Evolutionary conservation across 2,329 filamentous ascomycete species (phyloP), one percentile per base, ranked within the genome.

Genomic region (Fusarium domesticum): DNA sequence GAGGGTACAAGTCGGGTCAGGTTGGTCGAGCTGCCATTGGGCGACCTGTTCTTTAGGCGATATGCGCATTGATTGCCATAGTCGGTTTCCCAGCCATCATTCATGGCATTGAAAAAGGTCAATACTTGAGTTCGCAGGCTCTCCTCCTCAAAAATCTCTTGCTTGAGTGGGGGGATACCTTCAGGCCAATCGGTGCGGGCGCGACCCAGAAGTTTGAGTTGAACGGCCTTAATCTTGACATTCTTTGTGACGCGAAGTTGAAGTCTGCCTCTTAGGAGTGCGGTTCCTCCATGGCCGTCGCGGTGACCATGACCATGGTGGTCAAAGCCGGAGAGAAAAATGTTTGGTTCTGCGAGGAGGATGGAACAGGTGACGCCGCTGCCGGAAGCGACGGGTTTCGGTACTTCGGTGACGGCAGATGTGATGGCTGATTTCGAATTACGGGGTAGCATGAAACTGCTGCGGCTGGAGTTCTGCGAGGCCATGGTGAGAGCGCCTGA

Each of bases 131-230:
- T 92, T 67, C 95, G 85, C 47, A 97, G 76, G 4, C 84, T 88
- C 56, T 93, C 87, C 51, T 89, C 87, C 62, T 97, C 90, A 58
- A 82, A 85, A 41, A 89, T 83, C 32, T 95, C 87, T 1, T 85
- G 78, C 66, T 95, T 96, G 45, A 85, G 78, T 0, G 91, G 90
- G 3, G 93, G 92, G 20, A 97, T 93, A 39, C 90, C 89, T 71
- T 97, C 93, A 14, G 93, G 92, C 93, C 93, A 98, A 62, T 96
- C 90, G 2, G 93, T 97, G 52, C 86, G 81, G 3, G 90, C 89
- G 62, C 83, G 85, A 20, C 92, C 93, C 32, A 84, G 80, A 56
- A 98, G 87, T 59, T 88, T 92, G 40, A 98, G 74, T 6, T 87
- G 90, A 18, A 98, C 80, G 4, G 89, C 85, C 72, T 96, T 96